Percentiles rank a stretch among this genome's conserved stretches.
Conservation (phyloP, 2,329 filamentous ascomycete species). For the Mycosphaerella arachidis region DNA sequence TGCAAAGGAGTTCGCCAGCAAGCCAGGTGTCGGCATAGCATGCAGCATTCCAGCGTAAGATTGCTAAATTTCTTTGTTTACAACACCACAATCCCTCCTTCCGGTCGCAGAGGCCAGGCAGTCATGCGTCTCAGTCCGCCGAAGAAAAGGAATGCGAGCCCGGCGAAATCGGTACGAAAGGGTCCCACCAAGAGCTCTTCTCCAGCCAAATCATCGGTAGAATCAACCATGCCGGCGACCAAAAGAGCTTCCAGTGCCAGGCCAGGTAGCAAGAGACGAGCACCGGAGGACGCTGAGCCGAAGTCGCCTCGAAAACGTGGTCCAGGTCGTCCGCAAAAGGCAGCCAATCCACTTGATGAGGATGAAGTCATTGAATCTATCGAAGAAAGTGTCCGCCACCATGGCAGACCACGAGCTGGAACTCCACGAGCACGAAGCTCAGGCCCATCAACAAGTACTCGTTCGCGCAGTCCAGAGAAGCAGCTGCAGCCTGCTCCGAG, state of each 20-base stretch:
- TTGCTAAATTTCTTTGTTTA: slow-evolving; percentile 19
- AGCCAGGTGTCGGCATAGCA: not conserved
- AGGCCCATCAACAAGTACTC: not conserved
- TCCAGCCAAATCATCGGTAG: not conserved
- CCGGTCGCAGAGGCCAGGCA: not conserved
- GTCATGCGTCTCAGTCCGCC: not conserved
- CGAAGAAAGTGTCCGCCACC: not conserved
- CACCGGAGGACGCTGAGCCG: not conserved
- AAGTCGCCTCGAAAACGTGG: not conserved
- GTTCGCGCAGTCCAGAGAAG: not conserved
- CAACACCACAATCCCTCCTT: not conserved
- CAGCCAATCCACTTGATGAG: not conserved
- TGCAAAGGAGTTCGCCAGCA: not conserved
- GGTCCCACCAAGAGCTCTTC: slow-evolving; percentile 3
- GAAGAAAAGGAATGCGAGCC: not conserved
- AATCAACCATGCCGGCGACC: not conserved
- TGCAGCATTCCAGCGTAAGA: slow-evolving; percentile 17
- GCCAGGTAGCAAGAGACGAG: not conserved
- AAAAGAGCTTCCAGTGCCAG: not conserved
- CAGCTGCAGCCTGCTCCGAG: not conserved
- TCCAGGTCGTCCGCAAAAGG: not conserved
- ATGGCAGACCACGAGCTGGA: not conserved
- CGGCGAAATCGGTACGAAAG: not conserved
- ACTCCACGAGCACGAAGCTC: not conserved
- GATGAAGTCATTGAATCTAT: not conserved